phyloP scores from a whole-genome alignment of 371 early-diverging fungal genomes.

The Actinomortierella ambigua region DNA sequence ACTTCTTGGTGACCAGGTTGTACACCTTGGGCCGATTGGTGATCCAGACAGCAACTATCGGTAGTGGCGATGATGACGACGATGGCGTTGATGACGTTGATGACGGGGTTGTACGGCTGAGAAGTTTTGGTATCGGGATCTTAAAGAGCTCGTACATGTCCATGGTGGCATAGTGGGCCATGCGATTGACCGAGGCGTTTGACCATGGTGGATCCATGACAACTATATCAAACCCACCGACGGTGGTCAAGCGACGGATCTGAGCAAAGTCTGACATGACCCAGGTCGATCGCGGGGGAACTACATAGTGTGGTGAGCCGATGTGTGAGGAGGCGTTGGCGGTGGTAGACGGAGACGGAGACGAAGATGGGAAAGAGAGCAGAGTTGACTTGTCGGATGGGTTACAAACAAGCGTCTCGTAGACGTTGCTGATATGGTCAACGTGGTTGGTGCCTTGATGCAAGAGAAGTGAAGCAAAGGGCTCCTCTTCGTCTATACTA shows the following conservation, averaged over 20 bases:
- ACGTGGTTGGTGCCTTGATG: too few species aligned
- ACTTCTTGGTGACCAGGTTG: constrained; percentile 63
- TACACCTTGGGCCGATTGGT: constrained; percentile 72
- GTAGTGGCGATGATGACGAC: not conserved
- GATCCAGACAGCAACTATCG: constrained; percentile 74
- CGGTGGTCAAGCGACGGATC: constrained; percentile 19
- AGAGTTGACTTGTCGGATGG: too few species aligned
- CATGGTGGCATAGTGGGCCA: constrained; percentile 59
- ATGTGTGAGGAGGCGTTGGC: too few species aligned
- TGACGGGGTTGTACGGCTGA: constrained; percentile 6
- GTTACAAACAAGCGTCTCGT: constrained; percentile 17
- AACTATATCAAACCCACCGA: constrained; percentile 60
- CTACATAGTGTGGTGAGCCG: constrained; percentile 15
- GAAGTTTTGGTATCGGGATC: constrained; percentile 58
- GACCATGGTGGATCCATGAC: constrained; percentile 86
- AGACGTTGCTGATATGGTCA: constrained; percentile 10
- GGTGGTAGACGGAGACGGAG: too few species aligned
- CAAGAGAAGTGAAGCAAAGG: not conserved
- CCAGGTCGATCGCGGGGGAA: constrained; percentile 31
- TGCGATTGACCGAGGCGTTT: constrained; percentile 64
- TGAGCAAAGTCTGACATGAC: constrained; percentile 26
- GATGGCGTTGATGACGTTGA: not conserved
- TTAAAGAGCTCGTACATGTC: constrained; percentile 72
- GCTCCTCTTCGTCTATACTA: not conserved
- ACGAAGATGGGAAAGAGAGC: too few species aligned